These are phyloP conservation scores for Firmiana major DNA, from an alignment of 345 rosid genomes.

Conservation along the genomic window DNA sequence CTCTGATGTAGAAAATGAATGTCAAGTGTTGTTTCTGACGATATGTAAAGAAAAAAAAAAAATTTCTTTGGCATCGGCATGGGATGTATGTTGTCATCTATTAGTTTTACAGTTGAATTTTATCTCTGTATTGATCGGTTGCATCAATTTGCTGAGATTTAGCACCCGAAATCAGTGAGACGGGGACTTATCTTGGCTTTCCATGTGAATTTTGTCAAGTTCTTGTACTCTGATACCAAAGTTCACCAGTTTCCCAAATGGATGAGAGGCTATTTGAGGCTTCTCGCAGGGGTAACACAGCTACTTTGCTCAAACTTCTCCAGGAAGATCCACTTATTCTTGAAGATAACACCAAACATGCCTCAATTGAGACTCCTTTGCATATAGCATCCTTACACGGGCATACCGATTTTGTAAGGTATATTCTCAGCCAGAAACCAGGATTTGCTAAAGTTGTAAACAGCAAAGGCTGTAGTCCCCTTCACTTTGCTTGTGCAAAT, in stretches of 20 bases:
- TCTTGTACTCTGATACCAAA: not conserved
- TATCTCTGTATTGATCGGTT: not conserved
- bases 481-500: slow-evolving; percentile 12
- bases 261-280: slow-evolving; percentile 15
- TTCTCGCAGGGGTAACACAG: not conserved
- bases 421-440: slow-evolving; percentile 15
- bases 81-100: not conserved
- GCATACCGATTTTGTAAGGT: not conserved
- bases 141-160: not conserved
- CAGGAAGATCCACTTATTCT: slow-evolving; percentile 15
- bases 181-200: not conserved
- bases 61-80: not conserved
- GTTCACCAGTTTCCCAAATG: not conserved
- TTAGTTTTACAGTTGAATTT: not conserved
- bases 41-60: not conserved
- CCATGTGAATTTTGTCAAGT: not conserved
- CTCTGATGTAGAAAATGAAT: not conserved
- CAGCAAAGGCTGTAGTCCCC: slow-evolving; percentile 8
- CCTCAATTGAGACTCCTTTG: not conserved
- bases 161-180: not conserved
- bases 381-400: slow-evolving; percentile 11
- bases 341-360: slow-evolving; percentile 2
- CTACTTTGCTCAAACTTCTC: not conserved
- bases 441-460: not conserved
- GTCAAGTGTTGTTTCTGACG: too few species aligned